Base-by-base conservation (phyloP, 139 green algal species). In the Tetradesmus obliquus region DNA sequence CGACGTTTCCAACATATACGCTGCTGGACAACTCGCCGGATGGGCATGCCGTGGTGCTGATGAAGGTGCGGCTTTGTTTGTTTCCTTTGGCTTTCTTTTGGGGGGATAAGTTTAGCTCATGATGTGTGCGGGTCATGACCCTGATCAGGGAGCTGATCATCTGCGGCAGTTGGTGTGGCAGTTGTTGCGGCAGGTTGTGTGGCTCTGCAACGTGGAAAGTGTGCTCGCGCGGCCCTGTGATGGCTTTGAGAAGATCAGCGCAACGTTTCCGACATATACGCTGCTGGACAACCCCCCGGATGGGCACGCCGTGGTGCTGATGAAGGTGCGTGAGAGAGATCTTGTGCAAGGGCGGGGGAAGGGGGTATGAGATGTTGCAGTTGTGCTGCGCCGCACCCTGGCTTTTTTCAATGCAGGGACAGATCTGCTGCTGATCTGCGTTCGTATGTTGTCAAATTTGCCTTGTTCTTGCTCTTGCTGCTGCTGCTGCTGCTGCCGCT, bases 301-400 rank as follows among this genome's bases (percentile, higher is more conserved):
- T 5, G 86, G 86, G 8, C 86, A 90, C 58, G 86, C 86, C 10
- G 86, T 90, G 60, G 69, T 90, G 19, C 22, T 90, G 9, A 90
- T 90, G 86, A 90, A 90, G 86, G 86, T 90, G 69, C 0, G 32
- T 15, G 10, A 0, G 32, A 45, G 32, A 45, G 32, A 45, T 45
- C 32, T 45, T 45, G 32, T 45, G 32, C 32, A 45, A 45, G 32
- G 32, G 32, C 32, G 32, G 32, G 32, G 32, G 32, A 45, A 45
- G 32, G 32, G 32, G 32, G 32, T 72, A 15, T 13, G 10, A 20
- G 62, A 12, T 72, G 62, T 72, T 72, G 62, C 62, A 72, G 10
- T 72, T 72, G 62, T 13, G 62, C 13, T 12, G 10, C 62, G 62
- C 62, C 62, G 62, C 62, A 12, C 62, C 62, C 12, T 13, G 10